Evolutionary conservation across 306 rosid genomes (phyloP).

Genomic region (Quillaja saponaria): DNA sequence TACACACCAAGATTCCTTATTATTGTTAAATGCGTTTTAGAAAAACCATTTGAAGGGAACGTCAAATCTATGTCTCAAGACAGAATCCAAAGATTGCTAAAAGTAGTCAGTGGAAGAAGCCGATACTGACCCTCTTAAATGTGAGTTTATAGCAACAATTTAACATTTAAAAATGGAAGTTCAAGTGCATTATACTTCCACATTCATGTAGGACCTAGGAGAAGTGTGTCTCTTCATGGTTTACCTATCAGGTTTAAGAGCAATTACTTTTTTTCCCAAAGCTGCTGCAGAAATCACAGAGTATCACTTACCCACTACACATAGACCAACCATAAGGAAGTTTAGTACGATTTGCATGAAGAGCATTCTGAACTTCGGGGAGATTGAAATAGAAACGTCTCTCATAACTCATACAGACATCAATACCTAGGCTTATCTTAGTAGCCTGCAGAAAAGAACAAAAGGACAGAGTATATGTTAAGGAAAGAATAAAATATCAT

Average conservation of each 20-base stretch:
- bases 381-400: constrained; percentile 63
- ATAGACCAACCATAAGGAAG: constrained; percentile 69
- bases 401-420: constrained; percentile 75
- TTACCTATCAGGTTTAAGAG: not conserved
- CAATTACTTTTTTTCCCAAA: too few relatives aligned
- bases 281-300: not conserved
- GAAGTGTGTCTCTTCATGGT: not conserved
- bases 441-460: constrained; percentile 57
- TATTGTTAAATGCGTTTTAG: not conserved
- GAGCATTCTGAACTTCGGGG: constrained; percentile 91
- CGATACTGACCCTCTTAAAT: too few relatives aligned
- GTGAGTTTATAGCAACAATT: too few relatives aligned
- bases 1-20: too few relatives aligned
- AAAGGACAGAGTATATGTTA: not conserved
- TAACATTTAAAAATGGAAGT: too few relatives aligned
- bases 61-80: not conserved
- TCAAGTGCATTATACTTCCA: too few relatives aligned
- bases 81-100: too few relatives aligned
- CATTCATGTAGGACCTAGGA: too few relatives aligned
- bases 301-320: constrained; percentile 67
- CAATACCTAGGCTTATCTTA: constrained; percentile 71
- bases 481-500: not conserved
- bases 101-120: too few relatives aligned
- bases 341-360: constrained; percentile 90
- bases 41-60: not conserved